These are phyloP conservation scores for Elsinoe ampelina DNA, from an alignment of 2,329 filamentous ascomycete genomes.

Conservation along the genomic window DNA sequence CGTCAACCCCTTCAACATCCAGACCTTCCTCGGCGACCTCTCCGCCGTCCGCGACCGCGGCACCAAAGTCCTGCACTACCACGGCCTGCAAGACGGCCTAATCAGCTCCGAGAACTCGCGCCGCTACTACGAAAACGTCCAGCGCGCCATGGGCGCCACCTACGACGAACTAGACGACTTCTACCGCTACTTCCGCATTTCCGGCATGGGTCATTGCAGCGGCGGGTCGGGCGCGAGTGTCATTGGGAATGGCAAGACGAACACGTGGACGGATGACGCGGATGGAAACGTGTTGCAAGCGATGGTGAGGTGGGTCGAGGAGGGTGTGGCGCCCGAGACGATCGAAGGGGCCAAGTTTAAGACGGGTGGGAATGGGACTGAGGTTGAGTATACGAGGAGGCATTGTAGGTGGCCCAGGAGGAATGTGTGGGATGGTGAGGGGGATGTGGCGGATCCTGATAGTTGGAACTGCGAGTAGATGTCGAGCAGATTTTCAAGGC, in stretches of 20 bases:
- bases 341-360: conserved; percentile 18
- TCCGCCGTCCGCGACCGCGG: conserved; percentile 31
- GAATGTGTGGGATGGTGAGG: conserved; percentile 17
- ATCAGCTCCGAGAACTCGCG: conserved; percentile 38
- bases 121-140: conserved; percentile 42
- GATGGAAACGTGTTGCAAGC: conserved; percentile 24
- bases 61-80: conserved; percentile 37
- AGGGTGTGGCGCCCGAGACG: conserved; percentile 24
- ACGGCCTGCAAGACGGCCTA: conserved; percentile 35
- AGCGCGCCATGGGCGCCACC: conserved; percentile 25
- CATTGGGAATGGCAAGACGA: conserved; percentile 37
- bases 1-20: conserved; percentile 27
- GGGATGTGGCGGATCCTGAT: conserved; percentile 24
- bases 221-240: conserved; percentile 34
- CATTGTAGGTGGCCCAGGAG: conserved; percentile 30
- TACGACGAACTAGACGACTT: conserved; percentile 30
- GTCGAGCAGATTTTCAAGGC: neutral
- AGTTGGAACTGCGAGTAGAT: conserved; percentile 19
- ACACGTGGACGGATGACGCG: conserved; percentile 23
- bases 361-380: conserved; percentile 25
- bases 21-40: conserved; percentile 28
- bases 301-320: conserved; percentile 32
- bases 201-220: conserved; percentile 46
- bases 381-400: conserved; percentile 34
- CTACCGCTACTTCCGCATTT: conserved; percentile 44